Evolutionary conservation across 2,329 filamentous ascomycete species (phyloP).

Genomic region (Fusarium dlaminii): DNA sequence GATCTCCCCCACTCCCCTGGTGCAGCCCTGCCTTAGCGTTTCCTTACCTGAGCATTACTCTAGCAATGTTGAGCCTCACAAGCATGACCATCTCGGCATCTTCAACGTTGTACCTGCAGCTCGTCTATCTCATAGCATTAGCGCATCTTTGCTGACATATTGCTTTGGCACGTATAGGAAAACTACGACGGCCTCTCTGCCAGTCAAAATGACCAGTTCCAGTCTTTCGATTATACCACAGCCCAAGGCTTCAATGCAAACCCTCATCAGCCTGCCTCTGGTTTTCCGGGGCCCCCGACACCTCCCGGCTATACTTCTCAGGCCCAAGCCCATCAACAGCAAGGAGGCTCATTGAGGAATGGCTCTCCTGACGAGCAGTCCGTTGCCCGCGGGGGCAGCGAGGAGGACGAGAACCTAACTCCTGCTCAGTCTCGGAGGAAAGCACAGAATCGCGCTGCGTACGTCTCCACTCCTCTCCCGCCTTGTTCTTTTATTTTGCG

Average conservation of each 20-base stretch:
- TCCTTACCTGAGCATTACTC: constrained; percentile 50
- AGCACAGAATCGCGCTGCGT: constrained; percentile 70
- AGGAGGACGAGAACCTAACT: constrained; percentile 65
- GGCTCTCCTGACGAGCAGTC: constrained; percentile 47
- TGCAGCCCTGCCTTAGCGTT: constrained; percentile 44
- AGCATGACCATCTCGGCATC: constrained; percentile 6
- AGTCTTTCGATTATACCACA: constrained; percentile 54
- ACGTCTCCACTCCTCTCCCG: constrained; percentile 47
- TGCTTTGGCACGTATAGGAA: constrained; percentile 51
- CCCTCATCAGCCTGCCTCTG: constrained; percentile 48
- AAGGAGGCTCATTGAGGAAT: constrained; percentile 36
- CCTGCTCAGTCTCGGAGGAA: constrained; percentile 68
- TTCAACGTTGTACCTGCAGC: constrained; percentile 23
- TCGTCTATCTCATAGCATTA: constrained; percentile 17
- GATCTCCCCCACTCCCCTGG: constrained; percentile 40
- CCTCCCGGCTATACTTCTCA: constrained; percentile 56
- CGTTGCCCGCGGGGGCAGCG: constrained; percentile 55
- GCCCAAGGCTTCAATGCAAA: constrained; percentile 51
- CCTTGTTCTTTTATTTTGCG: not conserved
- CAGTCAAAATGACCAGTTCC: constrained; percentile 56
- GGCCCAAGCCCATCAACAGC: constrained; percentile 37
- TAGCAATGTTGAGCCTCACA: constrained; percentile 35
- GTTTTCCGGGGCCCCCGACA: constrained; percentile 59
- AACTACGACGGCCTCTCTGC: constrained; percentile 58
- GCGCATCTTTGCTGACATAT: constrained; percentile 21